Evolutionary conservation across 805 yeast genomes (phyloP), one percentile per base, ranked within the genome.

Genomic region (Ogataea ganodermae): DNA sequence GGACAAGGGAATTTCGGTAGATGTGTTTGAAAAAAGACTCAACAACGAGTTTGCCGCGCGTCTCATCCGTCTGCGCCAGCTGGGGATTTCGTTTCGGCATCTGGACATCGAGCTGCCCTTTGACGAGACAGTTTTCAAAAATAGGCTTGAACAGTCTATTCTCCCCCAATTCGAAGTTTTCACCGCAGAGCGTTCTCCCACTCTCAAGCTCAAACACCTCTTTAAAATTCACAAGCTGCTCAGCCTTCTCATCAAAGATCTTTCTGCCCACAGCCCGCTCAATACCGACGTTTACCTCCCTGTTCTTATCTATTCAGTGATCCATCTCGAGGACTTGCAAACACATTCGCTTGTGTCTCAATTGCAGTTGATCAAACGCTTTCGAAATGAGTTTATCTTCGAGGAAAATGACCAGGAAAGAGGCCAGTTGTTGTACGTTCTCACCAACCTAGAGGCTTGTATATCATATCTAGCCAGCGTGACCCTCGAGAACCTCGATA

Each of bases 401-500:
- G 66, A 59, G 20, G 52, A 55, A 10, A 43, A 48, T 28, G 60
- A 62, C 42, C 58, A 56, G n/a, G 69, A 65, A 37, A 58, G 46
- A 20, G 70, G 71, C 4, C 64, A 63, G 38, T 45, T 68, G 27
- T 47, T 67, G 14, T 68, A 68, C 43, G 68, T 66, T 14, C 50
- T 65, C 36, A 68, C 73, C 1, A 68, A 68, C 43, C 58, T 66
- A 42, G 72, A 68, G 49, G 73, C 73, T 4, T 59, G 69, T 26
- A 46, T 68, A 12, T 61, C 69, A 6, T 68, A 68, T 42, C 42
- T 68, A 17, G 55, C 64, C 3, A 64, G 66, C 37, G 70, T 66
- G 4, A 66, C 66, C 0, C 26, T 61, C 7, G 64, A 59, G n/a
- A 65, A 68, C 49, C 49, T 68, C 27, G 57, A 57, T 23, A 47